Base-by-base conservation (phyloP, 2,329 filamentous ascomycete species). In the Penicillium sp. region DNA sequence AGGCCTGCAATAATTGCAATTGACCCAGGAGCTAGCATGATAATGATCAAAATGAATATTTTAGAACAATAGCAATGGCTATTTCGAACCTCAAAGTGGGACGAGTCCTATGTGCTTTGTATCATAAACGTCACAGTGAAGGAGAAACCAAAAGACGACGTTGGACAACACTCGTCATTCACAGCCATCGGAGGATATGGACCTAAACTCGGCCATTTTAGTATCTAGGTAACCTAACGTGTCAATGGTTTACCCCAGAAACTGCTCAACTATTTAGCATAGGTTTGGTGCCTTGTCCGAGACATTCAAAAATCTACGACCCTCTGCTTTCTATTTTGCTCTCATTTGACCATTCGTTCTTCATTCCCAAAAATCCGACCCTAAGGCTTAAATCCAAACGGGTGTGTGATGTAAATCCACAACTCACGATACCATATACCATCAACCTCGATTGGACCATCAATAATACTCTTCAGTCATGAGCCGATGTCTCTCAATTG, bases 101-200 rank as follows among this genome's bases (percentile, higher is more conserved):
- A 41, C 38, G 9, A 29, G 27, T 43, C n/a, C 35, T 9, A 42
- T 17, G 36, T 8, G 12, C 15, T 42, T 42, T 43, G 35, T 38
- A 33, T 31, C 19, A 29, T 49, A 4, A 27, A 8, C 9, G 15
- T 41, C 36, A 31, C 13, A 7, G 36, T 9, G n/a, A 15, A 39
- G 29, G n/a, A 15, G 3, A 35, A 8, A 3, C 9, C 2, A 2
- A 31, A 15, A 29, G 9, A 4, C 19, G 19, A 19, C 19, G 53
- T 50, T 33, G 27, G 25, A 50, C 44, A 50, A 21, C 9, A 17
- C 21, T 27, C 15, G 19, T 35, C 17, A 43, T 27, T 5, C 19
- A 17, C 36, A 41, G 36, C 45, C 19, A 36, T 55, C 53, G 53
- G 53, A 31, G 53, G 19, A 29, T 55, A 48, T 48, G 33, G 33